These are phyloP conservation scores for Komagataella pastoris DNA, from an alignment of 805 yeast species.

Conservation along the genomic window DNA sequence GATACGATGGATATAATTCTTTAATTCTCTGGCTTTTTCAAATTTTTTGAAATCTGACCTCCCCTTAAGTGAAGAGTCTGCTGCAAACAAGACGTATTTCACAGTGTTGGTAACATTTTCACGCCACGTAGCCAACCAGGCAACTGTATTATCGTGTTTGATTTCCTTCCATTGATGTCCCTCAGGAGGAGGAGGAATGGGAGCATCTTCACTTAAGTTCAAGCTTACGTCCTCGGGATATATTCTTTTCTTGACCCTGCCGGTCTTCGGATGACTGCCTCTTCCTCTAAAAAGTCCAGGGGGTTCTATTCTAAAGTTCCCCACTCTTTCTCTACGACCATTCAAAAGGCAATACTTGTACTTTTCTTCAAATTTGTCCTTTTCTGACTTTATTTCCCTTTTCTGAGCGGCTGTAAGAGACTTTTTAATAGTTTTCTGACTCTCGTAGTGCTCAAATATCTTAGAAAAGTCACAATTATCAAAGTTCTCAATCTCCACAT, in stretches of 20 bases:
- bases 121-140: slow-evolving; percentile 97
- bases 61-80: slow-evolving; percentile 83
- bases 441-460: slow-evolving; percentile 62
- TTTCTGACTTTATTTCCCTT: slow-evolving; percentile 56
- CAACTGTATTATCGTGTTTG: slow-evolving; percentile 76
- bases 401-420: slow-evolving; percentile 59
- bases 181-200: slow-evolving; percentile 69
- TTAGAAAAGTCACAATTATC: slow-evolving; percentile 64
- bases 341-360: slow-evolving; percentile 70
- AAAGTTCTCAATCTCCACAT: slow-evolving; percentile 39
- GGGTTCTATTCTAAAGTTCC: slow-evolving; percentile 90
- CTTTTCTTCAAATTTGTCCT: slow-evolving; percentile 66
- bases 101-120: slow-evolving; percentile 77
- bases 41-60: slow-evolving; percentile 83
- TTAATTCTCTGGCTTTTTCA: slow-evolving; percentile 83
- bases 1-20: slow-evolving; percentile 55
- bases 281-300: slow-evolving; percentile 95
- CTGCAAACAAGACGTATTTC: slow-evolving; percentile 87
- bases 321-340: slow-evolving; percentile 85
- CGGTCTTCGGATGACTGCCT: slow-evolving; percentile 95
- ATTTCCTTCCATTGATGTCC: slow-evolving; percentile 91
- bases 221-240: slow-evolving; percentile 80
- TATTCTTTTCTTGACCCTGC: slow-evolving; percentile 78
- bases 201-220: slow-evolving; percentile 61
- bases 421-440: slow-evolving; percentile 59